Base-by-base conservation (phyloP, 129 eudicot genomes). In the Flaveria bidentis region DNA sequence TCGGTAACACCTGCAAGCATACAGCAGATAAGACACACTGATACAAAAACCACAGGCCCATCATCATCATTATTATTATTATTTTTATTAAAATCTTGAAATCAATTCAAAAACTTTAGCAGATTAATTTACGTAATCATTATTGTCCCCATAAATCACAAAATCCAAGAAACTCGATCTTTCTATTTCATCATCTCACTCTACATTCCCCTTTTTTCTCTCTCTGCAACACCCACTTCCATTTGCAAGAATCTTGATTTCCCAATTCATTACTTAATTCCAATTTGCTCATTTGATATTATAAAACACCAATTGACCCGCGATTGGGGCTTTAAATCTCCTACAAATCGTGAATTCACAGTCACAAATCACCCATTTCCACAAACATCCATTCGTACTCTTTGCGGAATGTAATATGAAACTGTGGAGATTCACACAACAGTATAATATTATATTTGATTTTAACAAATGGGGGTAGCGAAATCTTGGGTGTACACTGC, bases 401-500 rank as follows among this genome's bases (percentile, higher is more conserved):
- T 72, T 49, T 50, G 4, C 6, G 11, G 6, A 62, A 74, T 80
- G 84, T 80, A 80, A 80, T 56, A 80, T 80, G 80, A 80, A 80
- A 80, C 58, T 79, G 67, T 72, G 71, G 76, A 53, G 9, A 15
- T 45, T 69, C 60, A 11, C 25, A n/a, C 26, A 58, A 49, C 17
- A 2, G 8, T 11, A 45, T 12, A 45, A 13, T 22, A 28, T 30
- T 53, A 28, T 11, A 17, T 65, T 56, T 9, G 17, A 6, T 73
- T 66, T 80, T 68, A 53, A 47, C 30, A 74, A 80, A 80, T 23
- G 84, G 84, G 80, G 50, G 79, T 80, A 56, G 74, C 81, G 0
- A 84, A 87, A 80, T 82, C 85, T 72, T 88, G 87, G 89, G 81
- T 81, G 57, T 77, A 78, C 45, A 80, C 76, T 30, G 87, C 86